Base-by-base conservation (phyloP, 805 yeast species). In the Cyberlindnera xishuangbannaensis region DNA sequence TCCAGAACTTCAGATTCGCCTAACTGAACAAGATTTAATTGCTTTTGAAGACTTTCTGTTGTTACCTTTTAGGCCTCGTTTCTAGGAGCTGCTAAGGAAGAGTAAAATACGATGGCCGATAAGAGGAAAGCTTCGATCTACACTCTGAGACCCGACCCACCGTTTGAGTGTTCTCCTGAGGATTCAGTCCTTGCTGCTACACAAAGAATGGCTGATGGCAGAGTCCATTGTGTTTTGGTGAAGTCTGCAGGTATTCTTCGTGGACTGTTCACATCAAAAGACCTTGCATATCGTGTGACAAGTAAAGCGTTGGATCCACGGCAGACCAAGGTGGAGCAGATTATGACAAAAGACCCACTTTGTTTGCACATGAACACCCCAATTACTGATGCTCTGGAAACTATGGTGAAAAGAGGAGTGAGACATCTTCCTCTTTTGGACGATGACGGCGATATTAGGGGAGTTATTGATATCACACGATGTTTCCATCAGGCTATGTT, bases 401-500 rank as follows among this genome's bases (percentile, higher is more conserved):
- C 57, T 8, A 67, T 67, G 72, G 70, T 64, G 5, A 47, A 53
- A 10, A 56, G 52, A 29, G 59, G 58, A 23, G 62, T 67, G 18
- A 56, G 72, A 37, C 72, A 67, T 43, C 48, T 67, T 32, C 72
- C 73, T 1, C 49, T 67, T 4, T 34, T 59, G 4, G 65, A 65
- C 37, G 56, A 53, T n/a, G 30, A 28, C 9, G 61, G 58, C 4
- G 38, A 45, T 3, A 67, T 66, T 20, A 59, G 57, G n/a, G 71
- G 71, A 2, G 59, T 67, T 10, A 45, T 67, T 18, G 69, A 67
- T 45, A 66, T 67, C 21, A 67, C 71, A 4, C 57, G 65, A 31
- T 67, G 73, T 30, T 67, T 66, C 44, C 64, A 66, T 34, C 69
- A 67, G 40, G 71, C 69, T 1, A 61, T 67, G 65, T 45, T 59